phyloP scores from a whole-genome alignment of 306 rosid genomes.

The Cucumis sativus region Cucumber_9930_V3 NC_026661.2:365501-366000 shows the following conservation, averaged over 20 bases:
- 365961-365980: no score
- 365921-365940: not conserved
- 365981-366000: no score
- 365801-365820: not conserved
- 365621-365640: constrained; percentile 80
- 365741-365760: constrained; percentile 69
- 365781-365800: not conserved
- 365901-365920: not conserved
- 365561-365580: constrained; percentile 27
- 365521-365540: constrained; percentile 44
- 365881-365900: constrained; percentile 3
- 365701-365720: not conserved
- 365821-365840: not conserved
- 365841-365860: not conserved
- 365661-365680: not conserved
- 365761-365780: constrained; percentile 25
- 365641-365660: not conserved
- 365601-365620: constrained; percentile 81
- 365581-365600: constrained; percentile 63
- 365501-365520: constrained; percentile 45
- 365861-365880: not conserved
- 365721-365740: constrained; percentile 43
- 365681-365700: not conserved
- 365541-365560: constrained; percentile 42
- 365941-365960: not conserved